phyloP scores from a whole-genome alignment of 2,329 filamentous ascomycete species.

The Elsinoe perseae region DNA sequence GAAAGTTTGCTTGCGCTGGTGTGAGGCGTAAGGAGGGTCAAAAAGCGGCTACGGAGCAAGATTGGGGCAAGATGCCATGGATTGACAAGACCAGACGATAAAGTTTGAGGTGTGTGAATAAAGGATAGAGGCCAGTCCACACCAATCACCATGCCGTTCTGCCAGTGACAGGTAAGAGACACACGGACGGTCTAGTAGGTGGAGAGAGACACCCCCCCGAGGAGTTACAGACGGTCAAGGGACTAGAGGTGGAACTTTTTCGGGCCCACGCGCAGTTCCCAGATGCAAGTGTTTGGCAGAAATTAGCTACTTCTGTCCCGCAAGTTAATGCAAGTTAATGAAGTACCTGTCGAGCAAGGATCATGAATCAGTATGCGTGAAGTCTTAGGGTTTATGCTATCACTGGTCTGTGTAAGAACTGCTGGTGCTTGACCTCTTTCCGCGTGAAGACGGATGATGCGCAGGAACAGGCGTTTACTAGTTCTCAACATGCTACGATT shows the following conservation, averaged over 20 bases:
- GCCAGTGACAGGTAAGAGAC: conserved; percentile 11
- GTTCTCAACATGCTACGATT: not conserved
- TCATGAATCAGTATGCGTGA: not conserved
- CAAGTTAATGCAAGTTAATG: not conserved
- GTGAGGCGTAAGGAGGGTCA: not conserved
- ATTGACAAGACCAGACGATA: conserved; percentile 9
- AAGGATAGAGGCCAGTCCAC: not conserved
- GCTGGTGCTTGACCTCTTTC: not conserved
- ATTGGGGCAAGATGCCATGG: conserved; percentile 13
- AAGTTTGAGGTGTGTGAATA: conserved; percentile 9
- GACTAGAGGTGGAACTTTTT: conserved; percentile 2
- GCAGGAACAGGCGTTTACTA: conserved; percentile 7
- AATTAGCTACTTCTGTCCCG: conserved; percentile 2
- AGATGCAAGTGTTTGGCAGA: conserved; percentile 3
- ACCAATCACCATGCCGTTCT: not conserved
- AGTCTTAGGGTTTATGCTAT: not conserved
- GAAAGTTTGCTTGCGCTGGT: not conserved
- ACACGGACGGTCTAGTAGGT: conserved; percentile 10
- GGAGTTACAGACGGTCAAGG: not conserved
- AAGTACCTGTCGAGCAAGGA: conserved; percentile 1
- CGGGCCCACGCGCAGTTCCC: not conserved
- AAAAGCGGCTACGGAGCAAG: conserved; percentile 10
- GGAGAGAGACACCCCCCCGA: not conserved
- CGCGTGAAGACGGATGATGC: not conserved
- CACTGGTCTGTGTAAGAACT: not conserved